Evolutionary conservation across 2,329 filamentous ascomycete species (phyloP).

Genomic region (Neoscytalidium dimidiatum): DNA sequence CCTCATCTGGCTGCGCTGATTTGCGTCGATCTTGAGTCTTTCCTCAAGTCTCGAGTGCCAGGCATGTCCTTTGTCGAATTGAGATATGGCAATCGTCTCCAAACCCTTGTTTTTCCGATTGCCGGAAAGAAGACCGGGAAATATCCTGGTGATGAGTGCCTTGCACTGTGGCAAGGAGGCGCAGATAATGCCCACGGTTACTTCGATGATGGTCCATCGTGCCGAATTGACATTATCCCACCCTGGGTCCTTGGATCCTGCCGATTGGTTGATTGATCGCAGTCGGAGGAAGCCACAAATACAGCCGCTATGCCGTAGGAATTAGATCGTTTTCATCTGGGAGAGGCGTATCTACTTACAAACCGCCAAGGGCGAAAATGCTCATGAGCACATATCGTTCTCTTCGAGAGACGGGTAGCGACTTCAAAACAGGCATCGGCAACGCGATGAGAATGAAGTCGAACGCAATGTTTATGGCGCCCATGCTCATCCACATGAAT

Average conservation of each 20-base stretch:
- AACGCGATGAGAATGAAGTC: constrained; percentile 34
- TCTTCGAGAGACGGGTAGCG: constrained; percentile 29
- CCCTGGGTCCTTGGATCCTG: constrained; percentile 33
- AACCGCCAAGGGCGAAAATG: constrained; percentile 35
- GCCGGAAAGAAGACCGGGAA: neutral
- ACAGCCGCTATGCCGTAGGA: constrained; percentile 27
- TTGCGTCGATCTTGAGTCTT: neutral
- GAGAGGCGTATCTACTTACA: constrained; percentile 24
- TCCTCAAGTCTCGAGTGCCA: neutral
- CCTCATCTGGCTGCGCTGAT: neutral
- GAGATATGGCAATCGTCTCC: neutral
- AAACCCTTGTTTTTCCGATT: neutral
- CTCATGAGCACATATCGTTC: constrained; percentile 33
- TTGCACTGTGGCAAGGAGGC: constrained; percentile 33
- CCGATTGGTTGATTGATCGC: constrained; percentile 28
- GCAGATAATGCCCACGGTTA: constrained; percentile 34
- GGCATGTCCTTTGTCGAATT: neutral
- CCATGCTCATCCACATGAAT: constrained; percentile 33
- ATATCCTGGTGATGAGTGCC: constrained; percentile 25
- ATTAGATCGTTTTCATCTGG: neutral
- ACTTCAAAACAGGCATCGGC: constrained; percentile 34
- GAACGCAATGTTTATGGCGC: constrained; percentile 34
- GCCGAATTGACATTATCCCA: constrained; percentile 36
- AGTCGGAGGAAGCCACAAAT: constrained; percentile 36
- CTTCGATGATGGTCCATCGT: constrained; percentile 31